Base-by-base conservation (phyloP, 1,139 yeast genomes). In the Candida sp. region DNA sequence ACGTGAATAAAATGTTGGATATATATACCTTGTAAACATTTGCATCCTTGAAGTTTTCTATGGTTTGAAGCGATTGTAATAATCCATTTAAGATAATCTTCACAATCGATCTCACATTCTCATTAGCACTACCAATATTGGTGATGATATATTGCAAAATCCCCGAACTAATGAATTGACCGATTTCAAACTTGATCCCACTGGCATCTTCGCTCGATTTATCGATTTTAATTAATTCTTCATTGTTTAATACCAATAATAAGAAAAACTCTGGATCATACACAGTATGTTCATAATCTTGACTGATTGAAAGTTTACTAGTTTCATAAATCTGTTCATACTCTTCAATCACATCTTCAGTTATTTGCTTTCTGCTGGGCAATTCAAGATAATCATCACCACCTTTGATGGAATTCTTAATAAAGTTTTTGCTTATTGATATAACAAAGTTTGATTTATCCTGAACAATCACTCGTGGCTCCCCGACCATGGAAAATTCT, bases 211-310 rank as follows among this genome's bases (percentile, higher is more conserved):
- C 50, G 25, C 12, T 32, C 23, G 33, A 11, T 15, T 50, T 52
- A 4, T 58, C 59, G 29, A 64, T 50, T 22, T 63, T 61, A 45
- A 84, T 74, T 36, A 85, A 65, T 47, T 85, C 90, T 5, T 78
- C 81, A 53, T 81, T 84, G 56, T 82, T 83, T 35, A 84, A 58
- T 11, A 81, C 62, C 49, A 82, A 57, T 49, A 85, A 65, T 51
- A 82, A 55, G 25, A 86, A 54, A 50, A 86, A 84, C 50, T 82
- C 80, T 21, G 81, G 73, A 56, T 86, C 91, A 55, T 86, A 86
- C 2, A 64, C 50, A 0, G 69, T 61, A 4, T 45, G 33, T 21
- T 27, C 39, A 37, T 37, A 37, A 15, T 19, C 21, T 21, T 39
- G 33, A 29, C 29, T 29, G n/a, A 5, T 47, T 23, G 42, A 43